Evolutionary conservation across 1,284 basidiomycete species (phyloP), one percentile per base, ranked within the genome.

Genomic region (Mycosarcoma mackinlayi): DNA sequence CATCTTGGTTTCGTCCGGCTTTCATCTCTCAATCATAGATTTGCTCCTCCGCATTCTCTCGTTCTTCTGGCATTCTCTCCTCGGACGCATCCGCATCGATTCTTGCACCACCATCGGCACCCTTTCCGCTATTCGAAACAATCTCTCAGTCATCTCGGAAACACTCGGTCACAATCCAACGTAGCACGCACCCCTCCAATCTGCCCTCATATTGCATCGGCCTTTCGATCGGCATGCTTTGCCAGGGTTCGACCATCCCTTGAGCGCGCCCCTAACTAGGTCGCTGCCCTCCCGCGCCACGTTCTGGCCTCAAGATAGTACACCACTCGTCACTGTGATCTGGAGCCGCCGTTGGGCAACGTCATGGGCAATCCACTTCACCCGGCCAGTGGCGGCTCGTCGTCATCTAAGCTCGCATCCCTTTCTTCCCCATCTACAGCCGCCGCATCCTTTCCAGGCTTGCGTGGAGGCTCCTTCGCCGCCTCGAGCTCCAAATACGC

Each of bases 381-480:
- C 31, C 59, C 68, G 2, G 40, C 38, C 46, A 60, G 44, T 14
- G 40, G 34, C 46, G 21, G 38, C 19, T 50, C 52, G 18, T 33
- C 46, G 7, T 21, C n/a, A 8, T 48, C 33, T 19, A 7, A 35
- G 34, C 34, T 21, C 24, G 31, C 35, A 8, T 30, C 40, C 0
- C 28, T 53, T 5, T 44, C 39, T 13, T 38, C 58, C 9, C 44
- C 45, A 8, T 37, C 45, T 3, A 31, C 30, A 9, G 40, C 53
- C 21, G 37, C 38, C 4, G 33, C 60, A n/a, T 33, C 39, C 45
- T 27, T 31, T 4, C 61, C 67, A 8, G 35, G 61, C 14, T 46
- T 70, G 19, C 61, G 25, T 35, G 67, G 67, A 92, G 1, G 94
- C 95, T 76, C 96, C 86, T 82, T 98, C 95, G 84, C 92, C 94